A percentile compares a stretch with the other conserved stretches of the same genome.
Conservation (phyloP, 2,329 filamentous ascomycete species). For the Fusarium liriodendri region DNA sequence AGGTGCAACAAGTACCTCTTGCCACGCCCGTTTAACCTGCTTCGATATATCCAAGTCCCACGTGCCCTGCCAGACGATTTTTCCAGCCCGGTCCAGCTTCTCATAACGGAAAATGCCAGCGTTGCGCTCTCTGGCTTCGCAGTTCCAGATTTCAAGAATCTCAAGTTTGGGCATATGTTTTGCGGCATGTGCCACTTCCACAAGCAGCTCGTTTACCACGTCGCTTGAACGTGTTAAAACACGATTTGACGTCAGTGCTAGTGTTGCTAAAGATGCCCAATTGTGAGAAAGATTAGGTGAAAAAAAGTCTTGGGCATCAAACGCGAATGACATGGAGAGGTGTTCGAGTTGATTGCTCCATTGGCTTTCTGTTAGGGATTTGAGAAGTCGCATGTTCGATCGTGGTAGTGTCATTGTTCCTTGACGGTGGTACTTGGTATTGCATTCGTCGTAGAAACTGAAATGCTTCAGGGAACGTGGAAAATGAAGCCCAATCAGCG, state of each 20-base stretch:
- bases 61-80: constrained; percentile 11
- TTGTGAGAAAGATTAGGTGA: neutral
- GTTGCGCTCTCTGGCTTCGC: neutral
- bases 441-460: constrained; percentile 19
- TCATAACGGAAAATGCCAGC: constrained; percentile 23
- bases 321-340: constrained; percentile 19
- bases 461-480: constrained; percentile 16
- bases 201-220: neutral
- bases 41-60: constrained; percentile 8
- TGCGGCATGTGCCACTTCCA: neutral
- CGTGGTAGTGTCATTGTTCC: constrained; percentile 1
- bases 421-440: constrained; percentile 3
- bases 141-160: constrained; percentile 18
- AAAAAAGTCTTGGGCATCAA: constrained; percentile 4
- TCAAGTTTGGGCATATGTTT: constrained; percentile 16
- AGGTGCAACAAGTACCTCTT: neutral
- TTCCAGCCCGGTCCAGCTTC: neutral
- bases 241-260: constrained; percentile 4
- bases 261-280: neutral
- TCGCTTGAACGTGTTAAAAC: neutral
- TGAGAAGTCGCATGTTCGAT: constrained; percentile 8
- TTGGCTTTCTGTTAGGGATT: neutral
- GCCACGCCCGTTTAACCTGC: constrained; percentile 11
- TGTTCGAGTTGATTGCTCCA: constrained; percentile 6
- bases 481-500: neutral